Evolutionary conservation across 2,329 filamentous ascomycete species (phyloP), one percentile per base, ranked within the genome.

Genomic region (Curvularia hawaiiensis): DNA sequence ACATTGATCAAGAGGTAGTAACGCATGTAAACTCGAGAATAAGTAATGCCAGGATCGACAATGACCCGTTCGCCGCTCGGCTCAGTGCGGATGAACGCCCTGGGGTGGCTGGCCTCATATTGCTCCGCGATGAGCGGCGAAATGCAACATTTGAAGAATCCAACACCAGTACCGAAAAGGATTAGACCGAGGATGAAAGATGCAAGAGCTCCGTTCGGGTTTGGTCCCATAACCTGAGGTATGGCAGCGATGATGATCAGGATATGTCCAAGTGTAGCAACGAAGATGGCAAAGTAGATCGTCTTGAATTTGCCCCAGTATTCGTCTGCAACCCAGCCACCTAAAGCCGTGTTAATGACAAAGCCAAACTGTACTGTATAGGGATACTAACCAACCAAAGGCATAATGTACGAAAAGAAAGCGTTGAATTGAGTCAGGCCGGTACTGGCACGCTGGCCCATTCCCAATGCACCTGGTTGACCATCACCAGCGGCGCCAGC

Each of bases 1-100:
- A 89, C 71, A 69, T 90, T 90, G 78, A 90, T 88, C 68, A 88
- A 83, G 54, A 90, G 80, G 75, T 91, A 91, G 74, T 90, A 91
- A 74, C 85, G 88, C 65, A 86, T 82, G 71, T 87, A 89, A 18
- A 90, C 83, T 41, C 88, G 83, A 12, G 84, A 83, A 61, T 87
- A 83, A 40, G 88, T 90, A 47, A 87, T 79, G 31, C 85, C 83
- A 0, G 87, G 88, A 63, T 90, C 88, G 46, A 90, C 82, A 59
- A 90, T 88, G 60, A 90, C 86, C 18, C 85, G 85, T 73, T 89
- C 83, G 41, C 88, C 88, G 0, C 75, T 79, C 8, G 78, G 68
- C 1, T 70, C 63, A 54, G 89, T 80, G 38, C 79, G 81, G 63
- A 87, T 82, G 46, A 77, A 81, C 55, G 73, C 73, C 44, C 61